Percentiles rank a stretch among this genome's conserved stretches.
Evolutionary conservation across 495 filamentous ascomycete genomes (phyloP).

Genomic region (Penicillium tannophilum): DNA sequence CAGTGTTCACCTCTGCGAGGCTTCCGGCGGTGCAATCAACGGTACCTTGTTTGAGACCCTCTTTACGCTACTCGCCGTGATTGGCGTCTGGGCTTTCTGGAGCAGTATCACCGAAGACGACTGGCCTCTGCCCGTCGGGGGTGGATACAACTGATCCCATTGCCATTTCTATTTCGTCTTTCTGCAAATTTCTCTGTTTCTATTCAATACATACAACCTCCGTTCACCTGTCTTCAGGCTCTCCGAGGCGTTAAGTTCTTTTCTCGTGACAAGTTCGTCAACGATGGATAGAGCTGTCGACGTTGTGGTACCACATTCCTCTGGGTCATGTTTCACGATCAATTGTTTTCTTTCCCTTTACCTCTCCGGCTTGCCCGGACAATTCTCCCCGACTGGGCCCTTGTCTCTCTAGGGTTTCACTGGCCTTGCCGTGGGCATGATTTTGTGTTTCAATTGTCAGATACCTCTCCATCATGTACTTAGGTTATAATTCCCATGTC

Average conservation of each 20-base stretch:
- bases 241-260: conserved; percentile 14
- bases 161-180: conserved; percentile 10
- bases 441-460: conserved; percentile 29
- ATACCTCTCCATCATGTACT: conserved; percentile 47
- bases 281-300: conserved; percentile 28
- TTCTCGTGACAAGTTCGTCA: conserved; percentile 20
- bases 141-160: conserved; percentile 47
- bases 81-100: conserved; percentile 92
- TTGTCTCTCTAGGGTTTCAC: background rate
- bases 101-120: conserved; percentile 99
- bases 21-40: conserved; percentile 82
- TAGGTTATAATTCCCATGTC: conserved; percentile 29
- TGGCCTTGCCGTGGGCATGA: conserved; percentile 10
- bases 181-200: conserved; percentile 18
- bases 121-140: conserved; percentile 74
- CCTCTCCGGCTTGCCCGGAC: conserved; percentile 11
- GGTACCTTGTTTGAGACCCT: conserved; percentile 91
- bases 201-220: conserved; percentile 24
- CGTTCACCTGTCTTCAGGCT: conserved; percentile 10
- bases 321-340: conserved; percentile 36
- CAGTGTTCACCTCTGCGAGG: conserved; percentile 85
- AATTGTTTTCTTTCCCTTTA: conserved; percentile 17
- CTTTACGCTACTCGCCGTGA: conserved; percentile 82
- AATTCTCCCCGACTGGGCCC: conserved; percentile 12
- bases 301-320: conserved; percentile 34